phyloP scores from a whole-genome alignment of 495 filamentous ascomycete species.

The Choiromyces venosus region DNA sequence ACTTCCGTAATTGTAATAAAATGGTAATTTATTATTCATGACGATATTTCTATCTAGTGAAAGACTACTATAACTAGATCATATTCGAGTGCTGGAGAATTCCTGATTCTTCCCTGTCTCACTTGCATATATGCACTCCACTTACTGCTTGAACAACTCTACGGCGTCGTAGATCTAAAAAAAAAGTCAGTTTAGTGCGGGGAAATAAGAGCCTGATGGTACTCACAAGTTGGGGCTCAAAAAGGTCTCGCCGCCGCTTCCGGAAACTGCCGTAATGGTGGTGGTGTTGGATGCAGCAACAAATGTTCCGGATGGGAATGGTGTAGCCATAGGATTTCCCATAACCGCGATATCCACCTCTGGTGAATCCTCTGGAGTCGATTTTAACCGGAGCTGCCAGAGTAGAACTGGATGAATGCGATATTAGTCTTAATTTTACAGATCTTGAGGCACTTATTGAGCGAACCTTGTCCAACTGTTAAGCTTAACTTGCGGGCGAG shows the following conservation, averaged over 20 bases:
- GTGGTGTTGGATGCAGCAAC: conserved; percentile 57
- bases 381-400: conserved; percentile 58
- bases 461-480: conserved; percentile 47
- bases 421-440: neutral
- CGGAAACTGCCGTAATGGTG: conserved; percentile 55
- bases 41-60: too few relatives aligned
- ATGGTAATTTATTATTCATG: too few relatives aligned
- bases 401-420: conserved; percentile 41
- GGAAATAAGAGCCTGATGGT: neutral
- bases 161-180: conserved; percentile 25
- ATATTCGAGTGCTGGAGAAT: too few relatives aligned
- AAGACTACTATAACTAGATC: too few relatives aligned
- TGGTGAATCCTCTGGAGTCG: conserved; percentile 59
- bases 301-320: conserved; percentile 55
- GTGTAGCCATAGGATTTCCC: conserved; percentile 58
- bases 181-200: neutral
- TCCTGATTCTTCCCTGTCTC: too few relatives aligned
- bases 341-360: conserved; percentile 58
- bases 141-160: conserved; percentile 16
- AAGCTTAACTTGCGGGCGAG: conserved; percentile 48
- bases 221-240: conserved; percentile 51
- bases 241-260: conserved; percentile 53
- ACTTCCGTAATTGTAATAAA: too few relatives aligned
- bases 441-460: neutral
- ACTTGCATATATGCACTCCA: too few relatives aligned